phyloP scores from a whole-genome alignment of 2,329 filamentous ascomycete species.

The Biscogniauxia mediterranea region DNA sequence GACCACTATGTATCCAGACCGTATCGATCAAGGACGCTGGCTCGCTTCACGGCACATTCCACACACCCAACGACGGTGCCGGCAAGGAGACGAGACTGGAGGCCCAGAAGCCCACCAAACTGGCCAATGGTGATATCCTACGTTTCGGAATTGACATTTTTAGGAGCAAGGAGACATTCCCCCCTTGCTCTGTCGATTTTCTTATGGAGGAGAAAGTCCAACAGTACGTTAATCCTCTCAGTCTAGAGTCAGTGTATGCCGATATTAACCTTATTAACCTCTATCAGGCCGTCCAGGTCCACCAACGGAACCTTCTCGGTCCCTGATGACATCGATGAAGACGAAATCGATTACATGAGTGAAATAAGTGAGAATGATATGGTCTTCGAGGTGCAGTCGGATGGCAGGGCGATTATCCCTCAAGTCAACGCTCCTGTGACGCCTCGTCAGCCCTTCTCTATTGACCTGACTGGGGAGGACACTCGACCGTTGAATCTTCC shows the following conservation, averaged over 20 bases:
- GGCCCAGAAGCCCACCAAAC: conserved; percentile 9
- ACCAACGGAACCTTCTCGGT: conserved; percentile 38
- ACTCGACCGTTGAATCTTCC: neutral
- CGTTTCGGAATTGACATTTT: conserved; percentile 41
- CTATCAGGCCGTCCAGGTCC: conserved; percentile 12
- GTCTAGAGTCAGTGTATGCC: neutral
- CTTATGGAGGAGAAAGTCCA: conserved; percentile 28
- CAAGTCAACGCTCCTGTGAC: neutral
- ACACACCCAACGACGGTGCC: conserved; percentile 33
- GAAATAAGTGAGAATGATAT: conserved; percentile 11
- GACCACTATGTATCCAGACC: conserved; percentile 31
- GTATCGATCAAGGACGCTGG: conserved; percentile 45
- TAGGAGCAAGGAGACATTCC: conserved; percentile 36
- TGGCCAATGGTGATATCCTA: conserved; percentile 37
- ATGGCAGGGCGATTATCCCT: neutral
- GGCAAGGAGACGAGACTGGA: conserved; percentile 24
- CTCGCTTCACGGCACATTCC: conserved; percentile 54
- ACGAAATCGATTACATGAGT: conserved; percentile 16
- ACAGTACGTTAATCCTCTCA: conserved; percentile 11
- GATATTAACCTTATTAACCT: conserved; percentile 17
- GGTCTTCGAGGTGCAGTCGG: neutral
- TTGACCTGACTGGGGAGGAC: neutral
- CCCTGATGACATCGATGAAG: conserved; percentile 40
- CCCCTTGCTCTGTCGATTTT: conserved; percentile 39
- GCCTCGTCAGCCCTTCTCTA: neutral